phyloP scores from a whole-genome alignment of 345 rosid species.

The Hibiscus trionum region DNA sequence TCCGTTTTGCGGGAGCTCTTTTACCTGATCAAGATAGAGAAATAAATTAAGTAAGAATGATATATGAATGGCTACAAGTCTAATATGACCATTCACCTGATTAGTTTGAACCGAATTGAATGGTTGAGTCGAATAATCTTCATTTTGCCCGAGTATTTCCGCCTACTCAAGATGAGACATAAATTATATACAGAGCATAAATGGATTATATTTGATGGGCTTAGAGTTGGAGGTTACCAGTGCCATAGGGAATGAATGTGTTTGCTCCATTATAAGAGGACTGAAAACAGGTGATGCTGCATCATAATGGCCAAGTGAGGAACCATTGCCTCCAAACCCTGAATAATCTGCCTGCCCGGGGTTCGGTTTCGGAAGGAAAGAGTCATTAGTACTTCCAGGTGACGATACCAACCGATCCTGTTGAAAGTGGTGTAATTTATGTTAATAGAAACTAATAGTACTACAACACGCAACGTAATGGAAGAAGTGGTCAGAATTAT shows the following conservation, averaged over 20 bases:
- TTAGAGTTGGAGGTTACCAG: not conserved
- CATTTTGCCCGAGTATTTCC: not conserved
- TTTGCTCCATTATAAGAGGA: not conserved
- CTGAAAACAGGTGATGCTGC: not conserved
- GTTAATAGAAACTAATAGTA: not conserved
- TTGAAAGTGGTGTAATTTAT: not conserved
- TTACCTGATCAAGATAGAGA: not conserved
- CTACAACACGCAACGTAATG: not conserved
- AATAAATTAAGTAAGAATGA: not conserved
- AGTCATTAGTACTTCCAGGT: not conserved
- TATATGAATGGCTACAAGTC: not conserved
- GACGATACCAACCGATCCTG: constrained; percentile 10
- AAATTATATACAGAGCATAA: too few species aligned
- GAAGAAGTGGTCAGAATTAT: not conserved
- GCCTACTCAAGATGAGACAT: not conserved
- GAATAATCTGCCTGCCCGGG: not conserved
- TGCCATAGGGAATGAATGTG: not conserved
- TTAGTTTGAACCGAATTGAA: not conserved
- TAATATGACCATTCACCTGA: not conserved
- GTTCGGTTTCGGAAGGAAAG: not conserved
- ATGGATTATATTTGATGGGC: too few species aligned
- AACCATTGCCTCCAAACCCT: not conserved
- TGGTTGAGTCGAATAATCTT: not conserved
- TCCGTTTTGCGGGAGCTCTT: too few species aligned
- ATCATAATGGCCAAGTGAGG: not conserved